Conservation (phyloP, 1,284 basidiomycete species). For the Salmacisia buchloeana region DNA sequence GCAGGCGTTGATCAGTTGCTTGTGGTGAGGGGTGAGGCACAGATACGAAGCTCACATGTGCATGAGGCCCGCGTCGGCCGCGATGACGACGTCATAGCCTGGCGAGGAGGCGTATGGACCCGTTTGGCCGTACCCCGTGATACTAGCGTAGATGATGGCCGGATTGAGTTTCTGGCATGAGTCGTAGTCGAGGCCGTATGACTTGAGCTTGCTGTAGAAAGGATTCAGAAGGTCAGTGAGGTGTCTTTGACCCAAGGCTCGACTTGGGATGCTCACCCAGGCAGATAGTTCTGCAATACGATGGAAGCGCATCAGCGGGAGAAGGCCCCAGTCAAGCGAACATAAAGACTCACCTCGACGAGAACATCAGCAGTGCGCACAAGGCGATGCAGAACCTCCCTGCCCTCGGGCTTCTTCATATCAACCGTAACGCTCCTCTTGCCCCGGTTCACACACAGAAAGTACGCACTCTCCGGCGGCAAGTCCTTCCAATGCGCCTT, state of each 20-base stretch:
- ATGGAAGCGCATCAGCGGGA: neutral
- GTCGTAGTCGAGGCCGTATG: constrained; percentile 79
- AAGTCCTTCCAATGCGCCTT: constrained; percentile 52
- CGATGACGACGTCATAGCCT: constrained; percentile 43
- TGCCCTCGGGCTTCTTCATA: constrained; percentile 71
- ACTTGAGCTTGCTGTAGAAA: constrained; percentile 64
- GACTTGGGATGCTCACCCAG: constrained; percentile 14
- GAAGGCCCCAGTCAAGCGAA: neutral
- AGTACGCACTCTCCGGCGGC: constrained; percentile 88
- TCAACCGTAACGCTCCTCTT: constrained; percentile 79
- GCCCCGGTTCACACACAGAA: constrained; percentile 80
- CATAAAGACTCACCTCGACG: constrained; percentile 42
- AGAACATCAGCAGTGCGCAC: constrained; percentile 74
- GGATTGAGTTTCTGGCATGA: constrained; percentile 74
- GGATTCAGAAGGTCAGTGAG: constrained; percentile 11
- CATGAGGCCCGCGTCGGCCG: constrained; percentile 43
- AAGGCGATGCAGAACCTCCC: constrained; percentile 70
- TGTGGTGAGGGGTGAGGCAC: neutral
- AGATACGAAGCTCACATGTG: constrained; percentile 48
- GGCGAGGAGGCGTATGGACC: constrained; percentile 10
- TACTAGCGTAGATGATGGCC: constrained; percentile 77
- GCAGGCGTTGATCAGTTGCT: neutral
- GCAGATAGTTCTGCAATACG: constrained; percentile 28
- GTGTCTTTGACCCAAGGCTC: neutral
- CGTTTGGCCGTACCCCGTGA: constrained; percentile 83